phyloP scores from a whole-genome alignment of 768 basidiomycete genomes.

The Suillus luteus region DNA sequence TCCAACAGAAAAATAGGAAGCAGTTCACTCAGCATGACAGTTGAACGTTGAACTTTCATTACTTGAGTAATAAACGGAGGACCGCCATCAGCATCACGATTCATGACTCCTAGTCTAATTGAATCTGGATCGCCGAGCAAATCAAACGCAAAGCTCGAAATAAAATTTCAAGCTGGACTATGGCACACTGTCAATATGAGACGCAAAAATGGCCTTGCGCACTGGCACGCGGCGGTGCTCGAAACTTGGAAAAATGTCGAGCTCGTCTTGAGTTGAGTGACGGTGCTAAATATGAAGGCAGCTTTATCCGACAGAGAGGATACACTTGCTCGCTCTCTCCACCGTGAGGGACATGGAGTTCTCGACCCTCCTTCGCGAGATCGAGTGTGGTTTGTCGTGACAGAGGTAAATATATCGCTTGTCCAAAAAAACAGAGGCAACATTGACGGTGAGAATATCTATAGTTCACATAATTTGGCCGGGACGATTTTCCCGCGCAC shows the following conservation, averaged over 20 bases:
- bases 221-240: not conserved
- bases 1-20: not conserved
- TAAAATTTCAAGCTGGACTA: not conserved
- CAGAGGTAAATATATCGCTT: too few species aligned
- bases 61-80: not conserved
- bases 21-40: not conserved
- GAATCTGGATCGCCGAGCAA: not conserved
- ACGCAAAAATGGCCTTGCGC: not conserved
- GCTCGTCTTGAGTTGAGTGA: not conserved
- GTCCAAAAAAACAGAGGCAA: too few species aligned
- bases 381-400: too few species aligned
- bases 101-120: not conserved
- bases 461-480: too few species aligned
- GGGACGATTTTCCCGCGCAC: too few species aligned
- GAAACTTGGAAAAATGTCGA: not conserved
- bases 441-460: too few species aligned
- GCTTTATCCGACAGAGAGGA: too few species aligned
- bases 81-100: not conserved
- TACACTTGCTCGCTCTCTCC: too few species aligned
- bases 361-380: too few species aligned
- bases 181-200: not conserved
- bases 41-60: not conserved
- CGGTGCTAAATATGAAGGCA: not conserved
- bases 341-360: too few species aligned
- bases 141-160: not conserved